Evolutionary conservation across 140 eudicot species (phyloP).

Genomic region (Flaveria floridana): DNA sequence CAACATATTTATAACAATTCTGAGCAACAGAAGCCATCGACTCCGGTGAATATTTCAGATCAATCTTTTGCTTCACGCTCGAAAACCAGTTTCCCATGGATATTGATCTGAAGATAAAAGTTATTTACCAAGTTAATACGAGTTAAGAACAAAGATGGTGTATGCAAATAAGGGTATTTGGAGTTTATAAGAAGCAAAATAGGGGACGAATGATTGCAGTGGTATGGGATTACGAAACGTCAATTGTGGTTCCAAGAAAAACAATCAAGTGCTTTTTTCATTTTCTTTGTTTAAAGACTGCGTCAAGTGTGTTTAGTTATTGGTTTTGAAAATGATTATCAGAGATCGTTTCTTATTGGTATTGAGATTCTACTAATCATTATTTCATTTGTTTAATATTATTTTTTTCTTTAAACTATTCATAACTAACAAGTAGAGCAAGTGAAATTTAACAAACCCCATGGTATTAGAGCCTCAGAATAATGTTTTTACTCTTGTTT

Average conservation of each 20-base stretch:
- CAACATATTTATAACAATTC: neutral
- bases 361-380: no score
- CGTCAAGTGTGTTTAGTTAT: no score
- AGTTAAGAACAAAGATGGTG: neutral
- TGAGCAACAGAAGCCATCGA: neutral
- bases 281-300: neutral
- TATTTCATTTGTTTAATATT: no score
- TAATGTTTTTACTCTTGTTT: no score
- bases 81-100: neutral
- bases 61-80: neutral
- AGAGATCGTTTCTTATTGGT: no score
- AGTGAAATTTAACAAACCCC: no score
- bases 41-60: neutral
- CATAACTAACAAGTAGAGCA: no score
- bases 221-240: constrained; percentile 16
- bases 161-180: no score
- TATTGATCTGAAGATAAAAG: neutral
- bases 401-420: no score
- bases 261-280: neutral
- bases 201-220: neutral
- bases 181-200: neutral
- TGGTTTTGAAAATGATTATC: no score
- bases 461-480: no score
- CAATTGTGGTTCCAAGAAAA: constrained; percentile 5
- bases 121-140: neutral